These are phyloP conservation scores for Keqinozyma sinolaborantium DNA, from an alignment of 1,139 yeast genomes.

Conservation along the genomic window DNA sequence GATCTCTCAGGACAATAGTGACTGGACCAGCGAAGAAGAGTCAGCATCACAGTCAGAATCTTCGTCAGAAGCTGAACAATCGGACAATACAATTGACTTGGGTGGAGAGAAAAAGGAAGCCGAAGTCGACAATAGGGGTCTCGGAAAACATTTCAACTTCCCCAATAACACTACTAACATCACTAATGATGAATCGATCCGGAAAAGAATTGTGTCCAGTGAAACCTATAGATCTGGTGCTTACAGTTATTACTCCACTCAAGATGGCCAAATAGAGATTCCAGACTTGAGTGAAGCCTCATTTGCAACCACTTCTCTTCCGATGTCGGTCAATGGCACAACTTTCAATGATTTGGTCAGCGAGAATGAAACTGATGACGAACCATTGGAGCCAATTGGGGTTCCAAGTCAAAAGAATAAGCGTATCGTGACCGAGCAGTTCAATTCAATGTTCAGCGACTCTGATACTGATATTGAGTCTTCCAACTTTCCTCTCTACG, in stretches of 20 bases:
- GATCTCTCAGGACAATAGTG: neutral
- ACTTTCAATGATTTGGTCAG: constrained; percentile 26
- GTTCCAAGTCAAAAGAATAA: constrained; percentile 32
- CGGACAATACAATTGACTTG: constrained; percentile 10
- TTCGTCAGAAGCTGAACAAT: constrained; percentile 1
- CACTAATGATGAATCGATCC: constrained; percentile 27
- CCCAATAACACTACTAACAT: constrained; percentile 33
- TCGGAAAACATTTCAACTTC: constrained; percentile 34
- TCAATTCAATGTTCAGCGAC: constrained; percentile 20
- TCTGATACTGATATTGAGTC: constrained; percentile 28
- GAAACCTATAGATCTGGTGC: constrained; percentile 13
- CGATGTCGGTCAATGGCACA: constrained; percentile 23
- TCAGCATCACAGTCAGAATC: neutral
- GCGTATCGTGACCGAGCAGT: constrained; percentile 23
- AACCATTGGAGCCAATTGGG: constrained; percentile 31
- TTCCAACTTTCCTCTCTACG: constrained; percentile 11
- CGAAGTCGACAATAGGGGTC: constrained; percentile 29
- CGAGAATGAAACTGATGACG: constrained; percentile 14
- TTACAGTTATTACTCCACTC: constrained; percentile 20
- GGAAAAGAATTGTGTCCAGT: constrained; percentile 12
- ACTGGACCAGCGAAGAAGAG: neutral
- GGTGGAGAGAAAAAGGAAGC: constrained; percentile 2
- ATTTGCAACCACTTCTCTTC: constrained; percentile 18
- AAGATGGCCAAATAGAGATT: constrained; percentile 41
- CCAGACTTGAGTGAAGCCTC: constrained; percentile 34